Evolutionary conservation across 106 monocot genomes (phyloP).

Genomic region (Dioscorea alata): DNA sequence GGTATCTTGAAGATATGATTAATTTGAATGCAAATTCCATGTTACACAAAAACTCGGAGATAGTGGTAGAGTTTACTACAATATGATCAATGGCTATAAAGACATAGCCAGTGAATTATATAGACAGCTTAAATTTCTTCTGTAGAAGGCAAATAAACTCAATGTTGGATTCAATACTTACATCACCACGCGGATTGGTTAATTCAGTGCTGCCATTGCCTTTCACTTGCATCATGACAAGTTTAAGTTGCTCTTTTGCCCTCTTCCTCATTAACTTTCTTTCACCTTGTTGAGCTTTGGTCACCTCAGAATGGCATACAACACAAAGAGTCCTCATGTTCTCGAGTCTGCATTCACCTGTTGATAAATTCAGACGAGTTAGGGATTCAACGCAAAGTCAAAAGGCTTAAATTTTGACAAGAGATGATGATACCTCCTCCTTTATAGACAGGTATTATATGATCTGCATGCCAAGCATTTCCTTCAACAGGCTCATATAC

Average conservation of each 20-base stretch:
- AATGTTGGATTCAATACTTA: slow-evolving; percentile 4
- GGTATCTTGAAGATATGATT: background rate
- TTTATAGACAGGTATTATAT: slow-evolving; percentile 81
- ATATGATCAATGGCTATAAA: background rate
- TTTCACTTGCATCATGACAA: slow-evolving; percentile 35
- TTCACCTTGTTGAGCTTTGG: slow-evolving; percentile 57
- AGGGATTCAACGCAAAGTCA: background rate
- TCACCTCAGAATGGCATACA: slow-evolving; percentile 86
- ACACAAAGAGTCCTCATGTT: slow-evolving; percentile 98
- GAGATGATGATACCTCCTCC: slow-evolving; percentile 68
- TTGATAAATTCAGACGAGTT: background rate
- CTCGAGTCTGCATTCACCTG: slow-evolving; percentile 90
- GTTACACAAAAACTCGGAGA: background rate
- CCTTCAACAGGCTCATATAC: slow-evolving; percentile 77
- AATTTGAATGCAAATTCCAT: background rate
- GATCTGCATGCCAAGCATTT: slow-evolving; percentile 99
- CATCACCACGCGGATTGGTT: background rate
- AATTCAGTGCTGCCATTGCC: background rate
- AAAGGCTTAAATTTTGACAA: background rate
- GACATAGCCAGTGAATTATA: background rate
- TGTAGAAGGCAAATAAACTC: too few species aligned
- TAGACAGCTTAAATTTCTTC: background rate
- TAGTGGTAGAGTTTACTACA: too few species aligned
- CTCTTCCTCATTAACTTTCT: slow-evolving; percentile 17
- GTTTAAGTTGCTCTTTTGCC: slow-evolving; percentile 65